A percentile compares a stretch with the other conserved stretches of the same genome.
Evolutionary conservation across 2,329 filamentous ascomycete species (phyloP).

Genomic region (Colletotrichum sp.): DNA sequence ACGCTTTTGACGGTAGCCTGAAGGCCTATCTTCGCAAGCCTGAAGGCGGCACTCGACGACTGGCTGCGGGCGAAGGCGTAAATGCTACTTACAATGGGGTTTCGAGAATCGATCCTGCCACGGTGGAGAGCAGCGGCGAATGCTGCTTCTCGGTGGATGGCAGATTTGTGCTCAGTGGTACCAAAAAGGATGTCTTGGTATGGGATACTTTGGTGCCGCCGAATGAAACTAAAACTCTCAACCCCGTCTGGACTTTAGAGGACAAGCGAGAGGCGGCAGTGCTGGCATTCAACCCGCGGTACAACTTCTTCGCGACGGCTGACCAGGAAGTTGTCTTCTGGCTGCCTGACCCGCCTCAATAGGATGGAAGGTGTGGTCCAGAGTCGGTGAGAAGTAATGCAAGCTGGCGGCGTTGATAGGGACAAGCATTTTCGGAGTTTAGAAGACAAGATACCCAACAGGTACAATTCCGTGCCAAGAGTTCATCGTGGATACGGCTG

Average conservation of each 20-base stretch:
- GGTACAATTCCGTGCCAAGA: background rate
- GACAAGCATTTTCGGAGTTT: constrained; percentile 8
- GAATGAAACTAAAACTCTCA: constrained; percentile 61
- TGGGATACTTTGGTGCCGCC: constrained; percentile 78
- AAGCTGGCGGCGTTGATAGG: background rate
- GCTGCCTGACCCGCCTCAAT: constrained; percentile 70
- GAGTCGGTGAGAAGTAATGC: background rate
- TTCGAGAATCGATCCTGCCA: constrained; percentile 47
- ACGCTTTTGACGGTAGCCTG: constrained; percentile 84
- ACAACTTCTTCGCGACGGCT: constrained; percentile 89
- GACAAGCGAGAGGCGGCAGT: constrained; percentile 74
- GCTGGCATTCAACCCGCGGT: constrained; percentile 87
- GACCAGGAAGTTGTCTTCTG: constrained; percentile 84
- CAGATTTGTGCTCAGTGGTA: constrained; percentile 85
- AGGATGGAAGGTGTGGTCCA: constrained; percentile 18
- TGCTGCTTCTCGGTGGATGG: constrained; percentile 91
- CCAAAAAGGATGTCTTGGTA: constrained; percentile 73
- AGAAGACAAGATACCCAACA: constrained; percentile 13
- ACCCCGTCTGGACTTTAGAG: constrained; percentile 67
- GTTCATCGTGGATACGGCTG: background rate
- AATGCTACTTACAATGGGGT: constrained; percentile 38
- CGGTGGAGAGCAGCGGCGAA: constrained; percentile 70
- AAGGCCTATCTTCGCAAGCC: constrained; percentile 73
- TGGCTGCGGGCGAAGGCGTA: constrained; percentile 55
- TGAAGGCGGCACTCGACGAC: constrained; percentile 55